Base-by-base conservation (phyloP, 306 rosid species). In the Glycine latifolia region DNA sequence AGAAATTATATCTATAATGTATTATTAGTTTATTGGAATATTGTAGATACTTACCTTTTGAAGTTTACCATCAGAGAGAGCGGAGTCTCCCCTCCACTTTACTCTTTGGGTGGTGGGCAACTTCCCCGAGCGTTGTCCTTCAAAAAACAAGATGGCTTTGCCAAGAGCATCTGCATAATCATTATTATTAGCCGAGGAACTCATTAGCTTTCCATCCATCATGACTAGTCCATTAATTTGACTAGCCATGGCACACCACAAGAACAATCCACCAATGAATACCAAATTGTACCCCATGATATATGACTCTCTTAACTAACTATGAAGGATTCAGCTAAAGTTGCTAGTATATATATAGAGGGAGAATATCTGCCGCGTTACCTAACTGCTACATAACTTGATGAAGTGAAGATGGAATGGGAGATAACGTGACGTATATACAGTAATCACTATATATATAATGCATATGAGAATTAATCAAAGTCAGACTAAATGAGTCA, bases 41-140 rank as follows among this genome's bases (percentile, higher is more conserved):
- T 2, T 26, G 1, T 26, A 26, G 31, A 26, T 37, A 37, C 41
- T 4, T 37, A 37, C 97, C 43, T 85, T 82, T 71, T 92, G 85
- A 52, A 73, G 79, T 33, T 85, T 81, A 75, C 97, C 97, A 67
- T 95, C 97, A 5, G 90, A 88, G 66, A 91, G 90, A 26, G 97
- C 94, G 0, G 97, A 95, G 46, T 91, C 86, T 54, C 89, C 97
- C 58, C 97, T 84, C 97, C 97, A 95, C 7, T 74, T 83, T 1
- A 89, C 91, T 81, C 94, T 89, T 55, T 90, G 98, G 53, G 1
- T 59, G 3, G 79, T 2, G 0, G 94, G 92, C 80, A 95, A 83
- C 75, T 91, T 91, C 61, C 97, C 97, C 0, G 97, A 95, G 39
- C 97, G 91, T 75, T 92, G 98, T 47, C 97, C 97, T 84, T 92